Evolutionary conservation across 345 rosid genomes (phyloP).

Genomic region (Mercurialis annua): DNA sequence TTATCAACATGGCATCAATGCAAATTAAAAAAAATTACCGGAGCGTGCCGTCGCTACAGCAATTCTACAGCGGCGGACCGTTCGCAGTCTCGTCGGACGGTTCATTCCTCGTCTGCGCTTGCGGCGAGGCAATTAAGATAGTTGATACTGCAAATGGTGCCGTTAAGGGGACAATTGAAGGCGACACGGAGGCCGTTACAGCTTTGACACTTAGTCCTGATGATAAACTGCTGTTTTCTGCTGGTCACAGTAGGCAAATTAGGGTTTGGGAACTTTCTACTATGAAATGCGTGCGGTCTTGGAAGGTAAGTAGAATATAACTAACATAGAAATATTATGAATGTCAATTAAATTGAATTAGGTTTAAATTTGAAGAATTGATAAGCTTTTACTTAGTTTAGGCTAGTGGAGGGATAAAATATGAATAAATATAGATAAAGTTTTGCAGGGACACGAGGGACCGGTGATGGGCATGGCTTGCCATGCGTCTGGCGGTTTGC

Average conservation of each 20-base stretch:
- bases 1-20: slow-evolving; percentile 37
- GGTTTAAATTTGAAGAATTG: not conserved
- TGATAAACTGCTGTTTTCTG: slow-evolving; percentile 75
- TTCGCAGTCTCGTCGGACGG: slow-evolving; percentile 72
- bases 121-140: slow-evolving; percentile 73
- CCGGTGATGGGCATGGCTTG: slow-evolving; percentile 89
- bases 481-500: slow-evolving; percentile 90
- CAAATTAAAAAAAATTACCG: slow-evolving; percentile 65
- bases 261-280: slow-evolving; percentile 87
- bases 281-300: slow-evolving; percentile 72
- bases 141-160: slow-evolving; percentile 58
- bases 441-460: slow-evolving; percentile 82
- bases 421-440: no score
- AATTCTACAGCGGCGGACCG: slow-evolving; percentile 91
- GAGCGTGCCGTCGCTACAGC: slow-evolving; percentile 63
- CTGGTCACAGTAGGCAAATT: slow-evolving; percentile 88
- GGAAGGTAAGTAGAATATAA: slow-evolving; percentile 69
- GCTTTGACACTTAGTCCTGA: slow-evolving; percentile 79
- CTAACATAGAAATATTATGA: not conserved
- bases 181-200: slow-evolving; percentile 60
- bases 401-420: not conserved
- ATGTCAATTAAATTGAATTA: not conserved
- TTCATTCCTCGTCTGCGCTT: slow-evolving; percentile 72
- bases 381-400: not conserved
- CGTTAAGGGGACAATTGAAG: slow-evolving; percentile 61